phyloP scores from a whole-genome alignment of 148 eudicot genomes.

The Vaccinium macrocarpon region DNA sequence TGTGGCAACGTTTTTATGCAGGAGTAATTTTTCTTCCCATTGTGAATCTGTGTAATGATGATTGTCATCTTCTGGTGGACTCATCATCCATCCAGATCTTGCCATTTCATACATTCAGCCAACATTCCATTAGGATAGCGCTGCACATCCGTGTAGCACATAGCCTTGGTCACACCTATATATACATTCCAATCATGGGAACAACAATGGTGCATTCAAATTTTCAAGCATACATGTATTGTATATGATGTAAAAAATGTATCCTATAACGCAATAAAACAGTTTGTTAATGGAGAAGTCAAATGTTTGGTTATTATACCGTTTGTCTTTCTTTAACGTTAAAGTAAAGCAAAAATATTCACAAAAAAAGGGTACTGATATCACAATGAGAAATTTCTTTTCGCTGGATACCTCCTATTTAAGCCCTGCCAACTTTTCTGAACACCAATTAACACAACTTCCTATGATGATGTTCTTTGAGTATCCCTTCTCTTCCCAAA shows the following conservation, averaged over 20 bases:
- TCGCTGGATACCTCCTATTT: neutral
- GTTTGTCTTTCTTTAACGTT: neutral
- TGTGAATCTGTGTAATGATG: neutral
- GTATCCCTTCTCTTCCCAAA: neutral
- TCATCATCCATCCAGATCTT: neutral
- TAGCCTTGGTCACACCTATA: neutral
- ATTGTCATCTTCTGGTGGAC: neutral
- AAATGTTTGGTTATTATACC: neutral
- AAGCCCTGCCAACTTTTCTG: neutral
- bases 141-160: neutral
- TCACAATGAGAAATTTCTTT: neutral
- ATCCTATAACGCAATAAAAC: neutral
- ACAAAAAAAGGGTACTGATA: neutral
- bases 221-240: neutral
- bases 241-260: neutral
- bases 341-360: neutral
- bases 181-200: neutral
- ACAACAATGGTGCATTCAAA: neutral
- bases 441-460: neutral
- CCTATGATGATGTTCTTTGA: neutral
- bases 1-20: neutral
- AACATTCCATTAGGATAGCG: neutral
- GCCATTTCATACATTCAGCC: neutral
- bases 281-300: neutral
- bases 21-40: neutral